Evolutionary conservation across 2,329 filamentous ascomycete genomes (phyloP).

Genomic region (Cercospora zeae-maydis): DNA sequence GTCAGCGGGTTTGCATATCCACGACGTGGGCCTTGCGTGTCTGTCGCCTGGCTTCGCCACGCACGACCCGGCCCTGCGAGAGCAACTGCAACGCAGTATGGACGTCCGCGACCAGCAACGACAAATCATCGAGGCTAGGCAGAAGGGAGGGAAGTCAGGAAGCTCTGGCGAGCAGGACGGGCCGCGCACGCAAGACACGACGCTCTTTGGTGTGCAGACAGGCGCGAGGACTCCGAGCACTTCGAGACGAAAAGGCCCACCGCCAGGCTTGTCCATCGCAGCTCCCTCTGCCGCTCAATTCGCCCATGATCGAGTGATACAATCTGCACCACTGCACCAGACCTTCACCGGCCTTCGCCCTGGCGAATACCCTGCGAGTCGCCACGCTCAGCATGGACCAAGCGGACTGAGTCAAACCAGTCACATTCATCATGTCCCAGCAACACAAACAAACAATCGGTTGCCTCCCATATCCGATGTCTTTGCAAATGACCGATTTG

Average conservation of each 20-base stretch:
- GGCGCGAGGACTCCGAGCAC: slow-evolving; percentile 67
- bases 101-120: slow-evolving; percentile 91
- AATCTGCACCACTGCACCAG: slow-evolving; percentile 91
- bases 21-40: slow-evolving; percentile 90
- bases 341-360: slow-evolving; percentile 90
- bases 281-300: slow-evolving; percentile 89
- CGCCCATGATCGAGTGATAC: slow-evolving; percentile 89
- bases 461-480: slow-evolving; percentile 93
- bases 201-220: slow-evolving; percentile 43
- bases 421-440: slow-evolving; percentile 86
- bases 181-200: slow-evolving; percentile 37
- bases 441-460: slow-evolving; percentile 84
- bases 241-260: slow-evolving; percentile 69
- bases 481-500: slow-evolving; percentile 73
- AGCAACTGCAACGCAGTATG: slow-evolving; percentile 90
- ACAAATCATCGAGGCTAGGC: slow-evolving; percentile 88
- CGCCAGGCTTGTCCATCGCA: slow-evolving; percentile 89
- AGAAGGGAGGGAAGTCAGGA: slow-evolving; percentile 71
- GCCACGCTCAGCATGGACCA: slow-evolving; percentile 64
- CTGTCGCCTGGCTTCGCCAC: slow-evolving; percentile 94
- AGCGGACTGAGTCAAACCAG: slow-evolving; percentile 79
- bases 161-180: slow-evolving; percentile 34
- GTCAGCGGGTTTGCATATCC: slow-evolving; percentile 68
- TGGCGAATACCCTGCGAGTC: slow-evolving; percentile 44
- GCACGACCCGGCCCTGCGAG: slow-evolving; percentile 92